Evolutionary conservation across 2,329 filamentous ascomycete genomes (phyloP).

Genomic region (Chalara sp.): DNA sequence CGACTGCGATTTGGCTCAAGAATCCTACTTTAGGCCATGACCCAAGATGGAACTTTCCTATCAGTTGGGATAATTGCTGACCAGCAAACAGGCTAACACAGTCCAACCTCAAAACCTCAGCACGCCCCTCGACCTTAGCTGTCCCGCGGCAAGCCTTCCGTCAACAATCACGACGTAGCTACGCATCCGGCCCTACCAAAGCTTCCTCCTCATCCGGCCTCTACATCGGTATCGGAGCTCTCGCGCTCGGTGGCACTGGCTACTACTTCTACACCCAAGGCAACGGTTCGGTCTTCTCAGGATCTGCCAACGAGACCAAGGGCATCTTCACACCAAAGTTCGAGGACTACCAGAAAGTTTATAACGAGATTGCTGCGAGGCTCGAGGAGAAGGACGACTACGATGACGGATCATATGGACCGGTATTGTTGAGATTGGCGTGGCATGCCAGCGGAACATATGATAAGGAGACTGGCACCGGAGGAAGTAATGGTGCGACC

Average conservation of each 20-base stretch:
- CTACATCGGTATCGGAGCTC: conserved; percentile 52
- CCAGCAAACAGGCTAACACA: conserved; percentile 4
- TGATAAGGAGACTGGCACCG: conserved; percentile 80
- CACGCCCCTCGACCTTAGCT: conserved; percentile 50
- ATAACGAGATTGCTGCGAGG: conserved; percentile 73
- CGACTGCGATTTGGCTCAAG: too few species aligned
- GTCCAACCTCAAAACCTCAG: conserved; percentile 49
- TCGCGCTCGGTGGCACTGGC: conserved; percentile 54
- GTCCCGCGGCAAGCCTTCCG: conserved; percentile 63
- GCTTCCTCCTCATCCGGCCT: conserved; percentile 43
- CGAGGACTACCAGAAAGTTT: conserved; percentile 92
- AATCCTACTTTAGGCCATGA: too few species aligned
- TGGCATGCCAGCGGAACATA: conserved; percentile 95
- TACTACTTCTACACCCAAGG: conserved; percentile 60
- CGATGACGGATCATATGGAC: conserved; percentile 93
- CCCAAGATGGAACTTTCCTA: too few species aligned
- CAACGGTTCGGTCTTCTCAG: conserved; percentile 30
- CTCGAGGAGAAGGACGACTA: conserved; percentile 91
- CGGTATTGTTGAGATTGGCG: conserved; percentile 81
- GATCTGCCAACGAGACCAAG: conserved; percentile 36
- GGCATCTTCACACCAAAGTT: conserved; percentile 63
- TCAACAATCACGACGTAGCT: conserved; percentile 69
- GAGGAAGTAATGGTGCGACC: conserved; percentile 91
- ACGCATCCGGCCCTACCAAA: conserved; percentile 67
- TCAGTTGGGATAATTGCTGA: too few species aligned